Evolutionary conservation across 345 rosid genomes (phyloP).

Genomic region (Rhodamnia rubescens): DNA sequence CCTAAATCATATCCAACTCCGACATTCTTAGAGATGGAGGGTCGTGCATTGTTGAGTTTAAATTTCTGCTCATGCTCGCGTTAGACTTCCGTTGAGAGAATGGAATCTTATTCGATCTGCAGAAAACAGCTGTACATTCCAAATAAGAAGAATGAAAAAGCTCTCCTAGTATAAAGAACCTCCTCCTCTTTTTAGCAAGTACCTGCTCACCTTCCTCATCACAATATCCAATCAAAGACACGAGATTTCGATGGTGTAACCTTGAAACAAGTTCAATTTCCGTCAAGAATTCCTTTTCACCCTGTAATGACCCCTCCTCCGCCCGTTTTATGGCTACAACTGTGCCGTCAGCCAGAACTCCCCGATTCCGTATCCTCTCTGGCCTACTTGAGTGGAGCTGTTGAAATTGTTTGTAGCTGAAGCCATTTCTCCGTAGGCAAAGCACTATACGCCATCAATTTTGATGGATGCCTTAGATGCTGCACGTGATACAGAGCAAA

Average conservation of each 20-base stretch:
- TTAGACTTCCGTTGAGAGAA: no score
- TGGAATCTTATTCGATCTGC: no score
- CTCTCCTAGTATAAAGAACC: no score
- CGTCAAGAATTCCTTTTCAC: conserved; percentile 77
- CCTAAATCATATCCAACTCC: no score
- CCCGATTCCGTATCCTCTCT: conserved; percentile 85
- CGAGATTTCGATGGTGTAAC: conserved; percentile 83
- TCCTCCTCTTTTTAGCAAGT: neutral
- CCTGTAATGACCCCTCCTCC: conserved; percentile 79
- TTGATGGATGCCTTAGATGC: conserved; percentile 50
- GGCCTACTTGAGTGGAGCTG: conserved; percentile 61
- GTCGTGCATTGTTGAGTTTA: no score
- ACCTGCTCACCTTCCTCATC: conserved; percentile 95
- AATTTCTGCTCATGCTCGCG: no score
- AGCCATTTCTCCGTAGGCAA: conserved; percentile 61
- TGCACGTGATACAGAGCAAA: conserved; percentile 6
- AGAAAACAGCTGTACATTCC: no score
- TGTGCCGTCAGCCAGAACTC: conserved; percentile 47
- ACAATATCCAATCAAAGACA: conserved; percentile 74
- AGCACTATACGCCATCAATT: conserved; percentile 75
- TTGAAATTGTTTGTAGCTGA: conserved; percentile 54
- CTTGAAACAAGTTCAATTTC: conserved; percentile 76
- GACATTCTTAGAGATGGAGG: no score
- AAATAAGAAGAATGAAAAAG: no score
- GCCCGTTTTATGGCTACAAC: conserved; percentile 84